Evolutionary conservation across 1,284 basidiomycete genomes (phyloP), one percentile per base, ranked within the genome.

Genomic region (Ceratobasidium sp.): DNA sequence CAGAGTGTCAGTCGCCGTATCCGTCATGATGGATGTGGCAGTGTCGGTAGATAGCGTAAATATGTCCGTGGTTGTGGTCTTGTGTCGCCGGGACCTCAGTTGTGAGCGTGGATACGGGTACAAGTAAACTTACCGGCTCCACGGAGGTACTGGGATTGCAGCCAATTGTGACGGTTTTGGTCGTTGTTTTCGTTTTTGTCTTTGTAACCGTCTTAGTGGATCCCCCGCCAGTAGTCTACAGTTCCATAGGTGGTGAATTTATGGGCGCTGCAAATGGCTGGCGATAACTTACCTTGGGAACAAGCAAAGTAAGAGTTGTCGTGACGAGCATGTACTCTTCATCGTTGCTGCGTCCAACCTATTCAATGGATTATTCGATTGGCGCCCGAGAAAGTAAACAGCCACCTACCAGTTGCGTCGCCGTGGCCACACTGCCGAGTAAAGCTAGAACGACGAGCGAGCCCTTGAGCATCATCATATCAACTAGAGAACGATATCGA

Each of bases 321-420:
- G 71, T 74, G 13, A 74, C 59, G 8, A 74, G 71, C 61, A 74
- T 64, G 32, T 52, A 74, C 49, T 73, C 44, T 17, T 74, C 71
- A 43, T 54, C 71, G n/a, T 52, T 43, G 17, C 2, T 15, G 22
- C 71, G 71, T 29, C 49, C 46, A 37, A 25, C 61, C 71, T 74
- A 44, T 22, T 9, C 32, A 62, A 19, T 25, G 9, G 52, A 19
- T 34, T 11, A 44, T 62, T 51, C 43, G 6, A 51, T 43, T 19
- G 9, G 25, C 15, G 43, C 32, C n/a, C 37, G 11, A 71, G 44
- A 15, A 43, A 32, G 37, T 6, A 34, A 51, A 25, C 9, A 37
- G 25, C 11, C 19, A 74, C 43, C 15, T 52, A 74, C 71, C 44
- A 74, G 46, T 37, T 25, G 59, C 17, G 46, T 29, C 2, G 46